These are phyloP conservation scores for Akanthomyces dipterigenus DNA, from an alignment of 2,329 filamentous ascomycete genomes.

Conservation along the genomic window DNA sequence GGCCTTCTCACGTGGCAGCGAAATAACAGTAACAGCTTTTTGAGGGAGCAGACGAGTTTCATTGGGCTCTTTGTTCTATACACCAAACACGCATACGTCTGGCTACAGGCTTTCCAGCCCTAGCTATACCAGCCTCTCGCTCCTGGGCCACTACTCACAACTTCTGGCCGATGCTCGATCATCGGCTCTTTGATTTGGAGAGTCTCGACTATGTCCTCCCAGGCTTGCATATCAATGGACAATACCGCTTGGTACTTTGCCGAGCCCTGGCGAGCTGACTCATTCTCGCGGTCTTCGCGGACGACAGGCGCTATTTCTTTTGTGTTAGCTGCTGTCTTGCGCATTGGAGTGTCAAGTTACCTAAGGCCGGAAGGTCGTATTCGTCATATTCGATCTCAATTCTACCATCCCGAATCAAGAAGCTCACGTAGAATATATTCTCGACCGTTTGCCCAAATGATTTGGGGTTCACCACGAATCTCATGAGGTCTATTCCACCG, in stretches of 20 bases:
- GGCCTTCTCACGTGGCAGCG: no score
- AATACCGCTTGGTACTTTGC: slow-evolving; percentile 81
- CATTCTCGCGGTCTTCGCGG: slow-evolving; percentile 40
- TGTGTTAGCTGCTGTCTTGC: background rate
- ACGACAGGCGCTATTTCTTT: slow-evolving; percentile 27
- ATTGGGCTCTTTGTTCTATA: background rate
- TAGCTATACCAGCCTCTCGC: slow-evolving; percentile 61
- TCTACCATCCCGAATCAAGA: slow-evolving; percentile 81
- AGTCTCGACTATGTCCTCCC: slow-evolving; percentile 68
- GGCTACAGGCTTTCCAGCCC: background rate
- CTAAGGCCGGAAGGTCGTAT: slow-evolving; percentile 67
- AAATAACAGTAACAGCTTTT: background rate
- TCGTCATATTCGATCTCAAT: slow-evolving; percentile 69
- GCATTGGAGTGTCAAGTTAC: slow-evolving; percentile 42
- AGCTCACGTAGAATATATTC: slow-evolving; percentile 95
- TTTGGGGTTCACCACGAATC: slow-evolving; percentile 81
- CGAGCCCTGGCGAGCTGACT: slow-evolving; percentile 41
- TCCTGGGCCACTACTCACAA: slow-evolving; percentile 43
- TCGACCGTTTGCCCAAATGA: slow-evolving; percentile 95
- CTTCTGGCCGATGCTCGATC: slow-evolving; percentile 73
- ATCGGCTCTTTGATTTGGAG: slow-evolving; percentile 74
- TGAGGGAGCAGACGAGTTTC: background rate
- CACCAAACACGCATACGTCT: background rate
- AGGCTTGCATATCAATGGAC: slow-evolving; percentile 77
- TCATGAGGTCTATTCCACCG: slow-evolving; percentile 70